Base-by-base conservation (phyloP, 257 asterid genomes). In the Prunella vulgaris region DNA sequence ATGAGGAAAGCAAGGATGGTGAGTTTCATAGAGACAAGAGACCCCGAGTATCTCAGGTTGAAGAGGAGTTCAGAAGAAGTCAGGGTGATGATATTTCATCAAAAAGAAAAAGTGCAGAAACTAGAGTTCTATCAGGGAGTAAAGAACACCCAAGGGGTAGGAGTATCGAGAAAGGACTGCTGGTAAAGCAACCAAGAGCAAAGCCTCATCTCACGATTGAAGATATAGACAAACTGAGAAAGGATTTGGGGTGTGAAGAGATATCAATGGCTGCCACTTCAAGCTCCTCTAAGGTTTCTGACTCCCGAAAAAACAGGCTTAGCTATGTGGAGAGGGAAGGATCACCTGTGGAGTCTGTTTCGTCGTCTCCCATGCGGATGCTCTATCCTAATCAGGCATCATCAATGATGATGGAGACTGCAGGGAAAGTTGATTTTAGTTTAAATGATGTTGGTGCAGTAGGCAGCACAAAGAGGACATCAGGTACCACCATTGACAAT, bases 221-320 rank as follows among this genome's bases (percentile, higher is more conserved):
- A 68, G 97, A 87, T 77, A 53, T 85, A 57, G 86, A 82, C 75
- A 76, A 90, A 24, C 68, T 87, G 77, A 86, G 71, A 78, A 83
- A 81, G 85, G 96, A 88, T 74, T 77, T 91, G 86, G 93, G 90
- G 33, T 78, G 74, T 63, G 96, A 82, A 71, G 83, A 83, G 66
- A 70, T 78, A 61, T 60, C 95, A 54, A 78, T 77, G 28, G 84
- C 95, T 76, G 95, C 99, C 76, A 89, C 90, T 76, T 94, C 97
- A 63, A 91, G 96, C 89, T 91, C 97, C 27, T 94, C 99, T 35
- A 94, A 88, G 85, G 82, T 89, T 74, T 94, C 97, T 28, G 89
- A 75, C 70, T 87, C 95, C 71, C 84, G 84, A 67, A 91, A 82
- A 82, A 82, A 69, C 61, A 82, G 85, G 79, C 68, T 63, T 38